A percentile compares a stretch with the other conserved stretches of the same genome.
These are phyloP conservation scores for Phytophthora meadii DNA, from an alignment of 352 stramenopile species.

Conservation along the genomic window DNA sequence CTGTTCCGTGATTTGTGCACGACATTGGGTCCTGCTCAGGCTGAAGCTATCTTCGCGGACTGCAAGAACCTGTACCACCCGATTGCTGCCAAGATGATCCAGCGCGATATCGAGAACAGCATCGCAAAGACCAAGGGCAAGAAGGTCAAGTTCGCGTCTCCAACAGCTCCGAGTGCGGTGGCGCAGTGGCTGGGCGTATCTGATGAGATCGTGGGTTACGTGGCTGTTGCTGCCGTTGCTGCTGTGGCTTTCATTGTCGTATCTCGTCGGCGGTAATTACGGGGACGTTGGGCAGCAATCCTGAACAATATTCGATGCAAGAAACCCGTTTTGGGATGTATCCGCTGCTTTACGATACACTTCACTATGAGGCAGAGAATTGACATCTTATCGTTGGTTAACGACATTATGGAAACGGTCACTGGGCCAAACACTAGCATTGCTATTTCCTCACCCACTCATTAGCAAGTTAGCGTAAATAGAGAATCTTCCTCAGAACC, in stretches of 20 bases:
- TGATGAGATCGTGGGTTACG: constrained; percentile 31
- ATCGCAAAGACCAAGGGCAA: constrained; percentile 40
- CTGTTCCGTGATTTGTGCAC: constrained; percentile 69
- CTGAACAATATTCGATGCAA: no score
- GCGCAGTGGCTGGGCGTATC: constrained; percentile 42
- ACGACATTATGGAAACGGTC: no score
- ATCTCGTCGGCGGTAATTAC: constrained; percentile 29
- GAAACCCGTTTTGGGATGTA: no score
- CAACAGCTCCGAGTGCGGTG: constrained; percentile 32
- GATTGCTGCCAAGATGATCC: constrained; percentile 78
- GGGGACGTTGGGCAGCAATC: no score
- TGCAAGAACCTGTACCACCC: constrained; percentile 75
- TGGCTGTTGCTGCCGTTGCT: constrained; percentile 20
- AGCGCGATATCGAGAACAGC: constrained; percentile 57
- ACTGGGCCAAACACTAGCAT: no score
- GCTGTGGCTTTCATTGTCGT: constrained; percentile 28
- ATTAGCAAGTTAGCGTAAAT: no score
- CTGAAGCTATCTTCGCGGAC: constrained; percentile 44
- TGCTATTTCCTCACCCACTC: no score
- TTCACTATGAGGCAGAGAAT: no score
- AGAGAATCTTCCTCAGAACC: no score
- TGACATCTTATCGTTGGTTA: no score
- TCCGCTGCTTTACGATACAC: constrained; percentile 1
- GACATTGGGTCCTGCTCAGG: constrained; percentile 38
- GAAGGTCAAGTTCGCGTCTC: constrained; percentile 42